These are phyloP conservation scores for Odontarrhena argentea DNA, from an alignment of 345 rosid species.

Conservation along the genomic window DNA sequence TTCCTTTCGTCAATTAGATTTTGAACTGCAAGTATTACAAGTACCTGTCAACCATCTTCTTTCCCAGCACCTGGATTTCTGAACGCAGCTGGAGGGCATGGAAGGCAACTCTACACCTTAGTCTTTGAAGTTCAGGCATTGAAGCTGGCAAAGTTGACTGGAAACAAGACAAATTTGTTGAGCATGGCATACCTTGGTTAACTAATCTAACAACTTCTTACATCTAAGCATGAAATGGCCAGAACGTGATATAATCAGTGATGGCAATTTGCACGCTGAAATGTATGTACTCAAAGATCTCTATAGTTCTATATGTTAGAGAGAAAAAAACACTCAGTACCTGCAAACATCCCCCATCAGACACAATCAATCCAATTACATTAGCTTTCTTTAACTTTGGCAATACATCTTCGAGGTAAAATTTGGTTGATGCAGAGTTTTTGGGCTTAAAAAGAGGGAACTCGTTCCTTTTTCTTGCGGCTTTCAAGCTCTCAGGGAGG, in stretches of 20 bases:
- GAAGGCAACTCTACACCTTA: constrained; percentile 95
- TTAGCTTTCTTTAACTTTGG: constrained; percentile 69
- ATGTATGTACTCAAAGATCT: constrained; percentile 18
- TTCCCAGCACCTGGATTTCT: constrained; percentile 79
- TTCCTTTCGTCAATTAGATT: neutral
- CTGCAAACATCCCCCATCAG: constrained; percentile 94
- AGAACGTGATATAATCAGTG: neutral
- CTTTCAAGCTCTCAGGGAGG: constrained; percentile 82
- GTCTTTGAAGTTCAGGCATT: constrained; percentile 87
- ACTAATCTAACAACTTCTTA: constrained; percentile 3
- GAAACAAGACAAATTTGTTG: constrained; percentile 36
- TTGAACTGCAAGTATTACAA: constrained; percentile 2
- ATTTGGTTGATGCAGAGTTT: constrained; percentile 68
- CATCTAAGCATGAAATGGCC: constrained; percentile 3
- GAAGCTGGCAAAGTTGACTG: constrained; percentile 83
- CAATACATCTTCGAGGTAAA: constrained; percentile 76
- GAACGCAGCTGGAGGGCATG: constrained; percentile 93
- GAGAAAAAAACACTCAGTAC: constrained; percentile 40
- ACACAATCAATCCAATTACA: constrained; percentile 74
- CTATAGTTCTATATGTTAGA: constrained; percentile 7
- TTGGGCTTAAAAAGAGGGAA: constrained; percentile 76
- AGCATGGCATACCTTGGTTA: constrained; percentile 1
- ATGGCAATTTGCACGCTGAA: constrained; percentile 25
- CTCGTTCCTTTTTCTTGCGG: constrained; percentile 70
- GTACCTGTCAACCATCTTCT: constrained; percentile 85